Conservation (phyloP, 2,329 filamentous ascomycete species). For the Paramyrothecium sp. region DNA sequence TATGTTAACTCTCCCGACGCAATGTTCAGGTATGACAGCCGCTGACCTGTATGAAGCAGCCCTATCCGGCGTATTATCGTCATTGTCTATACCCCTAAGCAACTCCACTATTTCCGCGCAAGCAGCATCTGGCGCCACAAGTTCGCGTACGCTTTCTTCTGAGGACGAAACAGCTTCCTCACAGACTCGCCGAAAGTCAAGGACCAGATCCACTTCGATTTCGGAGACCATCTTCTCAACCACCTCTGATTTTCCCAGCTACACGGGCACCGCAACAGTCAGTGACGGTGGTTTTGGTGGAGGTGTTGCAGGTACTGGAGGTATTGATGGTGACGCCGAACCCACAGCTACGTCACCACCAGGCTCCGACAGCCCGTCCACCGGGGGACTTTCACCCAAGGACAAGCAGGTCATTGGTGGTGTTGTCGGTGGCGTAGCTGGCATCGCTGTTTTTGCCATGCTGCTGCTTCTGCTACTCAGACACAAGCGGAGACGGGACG, state of each 20-base stretch:
- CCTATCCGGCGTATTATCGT: background rate
- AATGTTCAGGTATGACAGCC: too few species aligned
- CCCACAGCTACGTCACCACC: conserved; percentile 18
- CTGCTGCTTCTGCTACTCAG: conserved; percentile 52
- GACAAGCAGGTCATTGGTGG: conserved; percentile 50
- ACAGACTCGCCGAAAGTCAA: too few species aligned
- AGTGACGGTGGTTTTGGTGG: background rate
- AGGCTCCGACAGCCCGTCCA: conserved; percentile 14
- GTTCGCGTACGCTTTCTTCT: background rate
- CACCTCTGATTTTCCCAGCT: background rate
- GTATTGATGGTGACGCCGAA: conserved; percentile 5
- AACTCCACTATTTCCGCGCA: background rate
- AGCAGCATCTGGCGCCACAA: background rate
- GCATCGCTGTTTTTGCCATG: conserved; percentile 54
- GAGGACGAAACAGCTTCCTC: background rate
- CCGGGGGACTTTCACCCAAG: conserved; percentile 24
- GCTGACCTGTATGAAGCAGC: too few species aligned
- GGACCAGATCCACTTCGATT: too few species aligned
- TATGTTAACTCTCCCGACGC: conserved; percentile 7
- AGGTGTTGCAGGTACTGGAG: background rate
- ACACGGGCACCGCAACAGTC: background rate
- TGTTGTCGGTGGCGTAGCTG: conserved; percentile 57
- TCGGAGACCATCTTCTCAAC: background rate
- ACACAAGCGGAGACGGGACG: conserved; percentile 52
- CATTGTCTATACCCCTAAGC: background rate